These are phyloP conservation scores for Celoporthe dispersa DNA, from an alignment of 2,329 filamentous ascomycete genomes.

Conservation along the genomic window DNA sequence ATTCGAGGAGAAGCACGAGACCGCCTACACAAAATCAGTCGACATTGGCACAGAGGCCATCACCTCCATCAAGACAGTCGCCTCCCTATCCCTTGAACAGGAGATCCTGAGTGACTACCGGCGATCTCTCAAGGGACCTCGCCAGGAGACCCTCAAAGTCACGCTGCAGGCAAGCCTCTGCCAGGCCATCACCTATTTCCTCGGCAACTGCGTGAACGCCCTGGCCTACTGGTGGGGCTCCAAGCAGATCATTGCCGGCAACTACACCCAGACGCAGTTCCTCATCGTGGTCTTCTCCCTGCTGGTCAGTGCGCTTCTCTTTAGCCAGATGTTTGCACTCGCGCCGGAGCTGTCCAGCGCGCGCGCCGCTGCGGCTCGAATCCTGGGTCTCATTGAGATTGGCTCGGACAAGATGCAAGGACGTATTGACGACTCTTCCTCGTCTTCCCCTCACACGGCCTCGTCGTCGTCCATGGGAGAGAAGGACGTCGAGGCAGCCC, in stretches of 20 bases:
- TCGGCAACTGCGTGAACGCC: conserved; percentile 38
- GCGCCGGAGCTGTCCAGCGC: conserved; percentile 61
- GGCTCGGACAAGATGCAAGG: conserved; percentile 25
- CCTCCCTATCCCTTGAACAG: conserved; percentile 57
- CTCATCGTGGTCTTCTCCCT: conserved; percentile 58
- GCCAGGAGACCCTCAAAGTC: conserved; percentile 50
- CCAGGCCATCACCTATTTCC: conserved; percentile 29
- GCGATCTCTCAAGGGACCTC: conserved; percentile 52
- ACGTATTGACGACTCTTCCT: background rate
- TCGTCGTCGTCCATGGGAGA: background rate
- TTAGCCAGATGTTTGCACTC: conserved; percentile 62
- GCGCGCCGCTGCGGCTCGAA: conserved; percentile 48
- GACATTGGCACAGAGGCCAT: conserved; percentile 70
- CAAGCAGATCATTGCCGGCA: conserved; percentile 57
- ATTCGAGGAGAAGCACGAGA: conserved; percentile 66
- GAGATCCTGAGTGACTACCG: conserved; percentile 59
- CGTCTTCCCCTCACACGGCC: background rate
- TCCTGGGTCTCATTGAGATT: conserved; percentile 39
- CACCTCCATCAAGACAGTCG: conserved; percentile 66
- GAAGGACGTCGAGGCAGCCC: conserved; percentile 36
- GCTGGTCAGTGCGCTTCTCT: conserved; percentile 59
- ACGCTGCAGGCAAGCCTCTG: conserved; percentile 27
- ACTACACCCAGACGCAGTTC: conserved; percentile 58
- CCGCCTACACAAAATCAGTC: conserved; percentile 66
- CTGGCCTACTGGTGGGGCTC: conserved; percentile 67